Conservation (phyloP, 2,329 filamentous ascomycete species). For the Sporothrix phasma region DNA sequence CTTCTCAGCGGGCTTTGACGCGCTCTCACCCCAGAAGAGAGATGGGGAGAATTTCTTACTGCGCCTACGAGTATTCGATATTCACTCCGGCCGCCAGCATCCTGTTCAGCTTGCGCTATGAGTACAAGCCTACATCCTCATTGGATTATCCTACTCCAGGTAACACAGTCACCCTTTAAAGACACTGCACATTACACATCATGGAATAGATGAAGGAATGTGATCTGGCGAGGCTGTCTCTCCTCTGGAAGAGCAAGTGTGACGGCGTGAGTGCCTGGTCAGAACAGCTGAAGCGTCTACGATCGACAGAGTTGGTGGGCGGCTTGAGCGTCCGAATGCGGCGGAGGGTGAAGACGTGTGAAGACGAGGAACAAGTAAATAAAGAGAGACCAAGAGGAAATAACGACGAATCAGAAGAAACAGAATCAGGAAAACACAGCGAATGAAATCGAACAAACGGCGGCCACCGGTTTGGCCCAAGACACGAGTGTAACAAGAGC, state of each 20-base stretch:
- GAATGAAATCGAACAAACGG: not conserved
- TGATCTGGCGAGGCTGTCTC: not conserved
- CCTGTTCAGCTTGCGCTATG: too few relatives aligned
- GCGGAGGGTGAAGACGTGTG: not conserved
- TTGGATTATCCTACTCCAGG: too few relatives aligned
- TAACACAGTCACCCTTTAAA: too few relatives aligned
- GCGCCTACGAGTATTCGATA: too few relatives aligned
- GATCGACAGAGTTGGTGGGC: not conserved
- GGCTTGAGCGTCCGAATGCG: not conserved
- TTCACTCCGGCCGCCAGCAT: too few relatives aligned
- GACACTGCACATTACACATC: too few relatives aligned
- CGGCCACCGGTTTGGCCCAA: not conserved
- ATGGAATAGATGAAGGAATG: too few relatives aligned
- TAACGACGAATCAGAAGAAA: not conserved
- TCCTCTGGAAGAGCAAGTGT: not conserved
- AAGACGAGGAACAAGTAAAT: not conserved
- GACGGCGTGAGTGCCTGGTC: not conserved
- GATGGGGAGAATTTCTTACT: not conserved
- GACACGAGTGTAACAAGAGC: slow-evolving; percentile 1
- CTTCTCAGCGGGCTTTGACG: too few relatives aligned
- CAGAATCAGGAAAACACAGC: not conserved
- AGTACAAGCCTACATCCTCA: too few relatives aligned
- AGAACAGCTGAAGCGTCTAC: not conserved
- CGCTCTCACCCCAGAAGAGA: too few relatives aligned
- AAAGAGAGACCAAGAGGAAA: not conserved